Evolutionary conservation across 2,329 filamentous ascomycete genomes (phyloP), one percentile per base, ranked within the genome.

Genomic region (Grosmannia penicillata): DNA sequence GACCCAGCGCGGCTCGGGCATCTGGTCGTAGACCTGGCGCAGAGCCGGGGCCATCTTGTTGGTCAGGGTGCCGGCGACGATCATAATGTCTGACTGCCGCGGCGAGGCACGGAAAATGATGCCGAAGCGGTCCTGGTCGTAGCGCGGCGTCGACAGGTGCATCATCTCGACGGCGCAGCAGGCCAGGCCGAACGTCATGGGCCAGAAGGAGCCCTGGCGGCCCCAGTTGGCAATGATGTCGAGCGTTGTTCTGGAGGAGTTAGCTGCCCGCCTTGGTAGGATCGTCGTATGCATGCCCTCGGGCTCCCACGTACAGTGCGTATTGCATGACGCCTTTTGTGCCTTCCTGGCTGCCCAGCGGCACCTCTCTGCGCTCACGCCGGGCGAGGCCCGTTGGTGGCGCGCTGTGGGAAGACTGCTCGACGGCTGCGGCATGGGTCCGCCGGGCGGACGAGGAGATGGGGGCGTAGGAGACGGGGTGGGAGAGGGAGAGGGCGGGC

Each of bases 11-110:
- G 85, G 85, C 24, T 93, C 85, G 23, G 85, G 84, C 85, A 93
- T 93, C 67, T 93, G 86, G 59, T 94, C 86, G 64, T 94, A 94
- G 45, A 93, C 80, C 62, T 91, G 83, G 58, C 86, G 72, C 54
- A 94, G 65, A 25, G 86, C 86, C 3, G 86, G 84, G 1, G 84
- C 85, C 86, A 94, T 94, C 68, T 94, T 94, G 70, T 94, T 94
- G 50, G 84, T 93, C 45, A 94, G 72, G 23, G 86, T 94, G 43
- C 86, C 86, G 21, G 86, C 85, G 18, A 93, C 85, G 52, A 93
- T 91, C 84, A 93, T 91, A 48, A 93, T 80, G 59, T 93, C 85
- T 43, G 83, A 82, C 60, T 93, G 84, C 47, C 84, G 78, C 2
- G 84, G 84, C 13, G 82, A 89, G 42, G 83, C 84, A 49, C 84